phyloP scores from a whole-genome alignment of 129 eudicot genomes.

The Lactuca sativa region DNA sequence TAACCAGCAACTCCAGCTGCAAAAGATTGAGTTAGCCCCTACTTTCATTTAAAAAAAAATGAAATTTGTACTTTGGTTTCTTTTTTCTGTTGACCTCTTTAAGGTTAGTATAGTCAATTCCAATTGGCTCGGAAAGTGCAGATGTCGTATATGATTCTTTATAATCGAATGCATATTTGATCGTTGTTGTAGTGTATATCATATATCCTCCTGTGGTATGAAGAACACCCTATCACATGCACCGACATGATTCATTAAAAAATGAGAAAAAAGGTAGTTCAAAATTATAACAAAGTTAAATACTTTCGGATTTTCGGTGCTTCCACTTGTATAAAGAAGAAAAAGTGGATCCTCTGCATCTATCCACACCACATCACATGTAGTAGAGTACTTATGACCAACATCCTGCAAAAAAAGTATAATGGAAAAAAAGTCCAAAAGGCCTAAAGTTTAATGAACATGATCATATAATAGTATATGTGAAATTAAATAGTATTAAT shows the following conservation, averaged over 20 bases:
- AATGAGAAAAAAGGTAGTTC: background rate
- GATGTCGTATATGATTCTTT: no score
- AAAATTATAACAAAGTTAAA: background rate
- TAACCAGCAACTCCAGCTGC: no score
- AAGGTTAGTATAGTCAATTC: no score
- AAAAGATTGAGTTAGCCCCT: no score
- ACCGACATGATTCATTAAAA: constrained; percentile 16
- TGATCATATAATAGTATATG: background rate
- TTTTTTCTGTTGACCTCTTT: no score
- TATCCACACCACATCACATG: constrained; percentile 87
- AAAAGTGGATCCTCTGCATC: constrained; percentile 97
- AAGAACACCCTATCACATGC: constrained; percentile 72
- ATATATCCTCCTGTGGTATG: constrained; percentile 99
- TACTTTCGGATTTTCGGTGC: constrained; percentile 99
- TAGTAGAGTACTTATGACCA: constrained; percentile 61
- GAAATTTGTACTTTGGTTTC: no score
- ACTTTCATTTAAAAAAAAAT: no score
- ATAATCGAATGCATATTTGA: constrained; percentile 95
- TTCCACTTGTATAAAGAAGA: constrained; percentile 97
- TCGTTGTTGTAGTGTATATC: constrained; percentile 95
- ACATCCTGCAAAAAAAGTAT: constrained; percentile 52
- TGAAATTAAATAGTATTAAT: background rate
- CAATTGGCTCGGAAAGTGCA: no score
- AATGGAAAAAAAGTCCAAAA: background rate
- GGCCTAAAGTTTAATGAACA: background rate